Evolutionary conservation across 2,329 filamentous ascomycete species (phyloP).

Genomic region (Neofusicoccum laricinum): DNA sequence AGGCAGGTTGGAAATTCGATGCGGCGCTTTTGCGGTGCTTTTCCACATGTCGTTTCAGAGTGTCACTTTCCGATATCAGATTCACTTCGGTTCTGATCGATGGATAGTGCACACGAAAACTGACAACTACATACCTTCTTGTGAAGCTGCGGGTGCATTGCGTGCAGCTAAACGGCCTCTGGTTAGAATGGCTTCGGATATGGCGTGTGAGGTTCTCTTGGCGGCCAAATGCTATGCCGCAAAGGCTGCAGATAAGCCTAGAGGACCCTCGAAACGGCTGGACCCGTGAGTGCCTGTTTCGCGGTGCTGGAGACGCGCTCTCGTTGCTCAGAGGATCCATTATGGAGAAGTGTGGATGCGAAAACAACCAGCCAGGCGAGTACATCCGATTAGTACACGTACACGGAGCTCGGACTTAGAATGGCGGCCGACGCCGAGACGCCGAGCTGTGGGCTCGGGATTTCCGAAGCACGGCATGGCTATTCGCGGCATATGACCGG

Average conservation of each 20-base stretch:
- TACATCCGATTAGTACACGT: too few species aligned
- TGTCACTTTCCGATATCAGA: background rate
- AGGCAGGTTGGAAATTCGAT: background rate
- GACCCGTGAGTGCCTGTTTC: background rate
- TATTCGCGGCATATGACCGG: background rate
- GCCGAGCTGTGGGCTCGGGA: background rate
- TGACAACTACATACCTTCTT: background rate
- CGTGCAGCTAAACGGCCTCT: background rate
- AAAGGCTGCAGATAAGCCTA: background rate
- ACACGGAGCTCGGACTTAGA: background rate
- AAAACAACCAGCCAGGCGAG: too few species aligned
- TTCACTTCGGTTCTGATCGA: background rate
- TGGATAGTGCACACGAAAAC: too few species aligned
- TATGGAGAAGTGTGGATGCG: background rate
- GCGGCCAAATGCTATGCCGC: background rate
- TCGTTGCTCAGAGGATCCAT: background rate
- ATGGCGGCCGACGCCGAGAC: background rate
- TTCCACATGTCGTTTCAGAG: background rate
- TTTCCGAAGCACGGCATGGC: background rate
- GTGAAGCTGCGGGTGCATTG: background rate
- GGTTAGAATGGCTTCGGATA: background rate
- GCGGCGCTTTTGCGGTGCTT: background rate
- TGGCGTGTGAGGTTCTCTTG: background rate
- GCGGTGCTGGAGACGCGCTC: background rate
- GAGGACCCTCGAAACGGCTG: background rate